Evolutionary conservation across 768 basidiomycete species (phyloP).

Genomic region (Trametes meyenii): DNA sequence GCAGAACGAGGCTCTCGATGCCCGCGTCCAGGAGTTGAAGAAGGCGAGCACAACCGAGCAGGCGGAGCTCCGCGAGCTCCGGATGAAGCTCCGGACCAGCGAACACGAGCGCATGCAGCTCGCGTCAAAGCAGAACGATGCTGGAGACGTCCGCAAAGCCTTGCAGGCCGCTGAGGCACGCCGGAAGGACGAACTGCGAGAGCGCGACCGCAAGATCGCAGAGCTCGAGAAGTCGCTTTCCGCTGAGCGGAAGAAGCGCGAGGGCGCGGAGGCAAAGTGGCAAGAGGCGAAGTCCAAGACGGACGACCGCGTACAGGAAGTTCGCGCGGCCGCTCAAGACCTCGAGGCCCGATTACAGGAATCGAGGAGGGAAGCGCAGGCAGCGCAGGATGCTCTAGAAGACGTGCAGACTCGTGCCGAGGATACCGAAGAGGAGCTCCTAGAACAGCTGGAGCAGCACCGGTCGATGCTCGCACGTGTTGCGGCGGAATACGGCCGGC

Average conservation of each 20-base stretch:
- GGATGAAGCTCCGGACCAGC: constrained; percentile 54
- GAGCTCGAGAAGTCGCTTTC: constrained; percentile 58
- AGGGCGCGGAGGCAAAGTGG: constrained; percentile 46
- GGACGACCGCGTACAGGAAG: constrained; percentile 43
- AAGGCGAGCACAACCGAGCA: constrained; percentile 52
- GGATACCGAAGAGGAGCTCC: constrained; percentile 47
- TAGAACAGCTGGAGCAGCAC: constrained; percentile 55
- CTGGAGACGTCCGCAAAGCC: constrained; percentile 51
- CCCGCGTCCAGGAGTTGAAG: constrained; percentile 64
- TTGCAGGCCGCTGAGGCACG: constrained; percentile 52
- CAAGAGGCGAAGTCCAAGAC: constrained; percentile 46
- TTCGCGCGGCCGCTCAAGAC: constrained; percentile 37
- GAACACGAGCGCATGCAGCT: constrained; percentile 62
- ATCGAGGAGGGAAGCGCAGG: constrained; percentile 40
- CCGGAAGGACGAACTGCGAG: constrained; percentile 56
- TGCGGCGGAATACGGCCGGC: constrained; percentile 47
- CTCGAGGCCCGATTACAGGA: constrained; percentile 43
- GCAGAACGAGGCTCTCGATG: constrained; percentile 57
- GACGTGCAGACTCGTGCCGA: constrained; percentile 36
- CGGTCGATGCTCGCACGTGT: constrained; percentile 48
- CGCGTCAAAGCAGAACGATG: constrained; percentile 53
- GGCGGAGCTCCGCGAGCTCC: constrained; percentile 63
- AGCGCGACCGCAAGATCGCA: constrained; percentile 53
- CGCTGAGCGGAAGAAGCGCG: constrained; percentile 54
- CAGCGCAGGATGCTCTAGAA: constrained; percentile 38